A percentile compares a stretch with the other conserved stretches of the same genome.
Evolutionary conservation across 345 rosid species (phyloP).

Genomic region (Rhodamnia argentea): DNA sequence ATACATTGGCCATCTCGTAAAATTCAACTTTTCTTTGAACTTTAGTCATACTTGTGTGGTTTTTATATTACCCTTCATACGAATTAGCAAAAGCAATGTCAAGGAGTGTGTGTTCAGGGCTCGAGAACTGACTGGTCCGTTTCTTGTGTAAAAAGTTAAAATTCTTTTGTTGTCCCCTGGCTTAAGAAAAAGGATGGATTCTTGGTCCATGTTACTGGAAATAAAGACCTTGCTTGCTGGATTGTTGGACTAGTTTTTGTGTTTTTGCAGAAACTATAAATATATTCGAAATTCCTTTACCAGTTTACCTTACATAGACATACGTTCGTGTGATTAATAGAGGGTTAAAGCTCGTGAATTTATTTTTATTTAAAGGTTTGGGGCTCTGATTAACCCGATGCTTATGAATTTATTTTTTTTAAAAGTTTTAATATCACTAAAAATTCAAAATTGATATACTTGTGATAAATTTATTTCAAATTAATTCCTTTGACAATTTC

Average conservation of each 20-base stretch:
- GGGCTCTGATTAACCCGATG: too few relatives aligned
- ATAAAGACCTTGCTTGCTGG: background rate
- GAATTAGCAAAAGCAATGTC: background rate
- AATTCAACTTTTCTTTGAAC: background rate
- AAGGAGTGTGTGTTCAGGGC: background rate
- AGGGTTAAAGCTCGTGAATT: too few relatives aligned
- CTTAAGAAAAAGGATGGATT: background rate
- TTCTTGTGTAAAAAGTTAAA: background rate
- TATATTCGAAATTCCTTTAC: background rate
- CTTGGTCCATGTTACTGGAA: background rate
- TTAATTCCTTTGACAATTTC: too few relatives aligned
- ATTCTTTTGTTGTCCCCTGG: background rate
- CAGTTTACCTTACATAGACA: too few relatives aligned
- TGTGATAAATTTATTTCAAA: too few relatives aligned
- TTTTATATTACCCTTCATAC: background rate
- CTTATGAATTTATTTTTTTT: too few relatives aligned
- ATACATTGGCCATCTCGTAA: background rate
- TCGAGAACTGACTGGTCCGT: background rate
- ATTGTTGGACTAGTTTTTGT: background rate
- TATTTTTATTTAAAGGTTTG: too few relatives aligned
- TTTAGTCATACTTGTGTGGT: accelerated
- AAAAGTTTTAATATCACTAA: too few relatives aligned
- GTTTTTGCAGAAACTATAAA: background rate
- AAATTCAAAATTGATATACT: too few relatives aligned
- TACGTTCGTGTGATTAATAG: too few relatives aligned